phyloP scores from a whole-genome alignment of 1,284 basidiomycete species.

The Puccinia triticina region DNA sequence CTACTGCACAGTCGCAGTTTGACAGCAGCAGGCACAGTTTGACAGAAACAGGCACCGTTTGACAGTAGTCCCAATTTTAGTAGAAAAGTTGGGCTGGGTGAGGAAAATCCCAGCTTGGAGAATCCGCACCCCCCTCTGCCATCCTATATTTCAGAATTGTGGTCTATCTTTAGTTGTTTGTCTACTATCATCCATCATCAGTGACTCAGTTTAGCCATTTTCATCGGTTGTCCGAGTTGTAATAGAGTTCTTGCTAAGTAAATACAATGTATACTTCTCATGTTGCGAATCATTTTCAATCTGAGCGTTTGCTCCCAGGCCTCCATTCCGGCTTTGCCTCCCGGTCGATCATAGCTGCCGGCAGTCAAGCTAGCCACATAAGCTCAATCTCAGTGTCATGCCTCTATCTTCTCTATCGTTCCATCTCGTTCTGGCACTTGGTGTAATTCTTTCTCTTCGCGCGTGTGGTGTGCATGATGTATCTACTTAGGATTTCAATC shows the following conservation, averaged over 20 bases:
- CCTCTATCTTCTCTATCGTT: conserved; percentile 13
- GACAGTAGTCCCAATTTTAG: too few species aligned
- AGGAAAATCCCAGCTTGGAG: too few species aligned
- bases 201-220: background rate
- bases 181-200: conserved; percentile 30
- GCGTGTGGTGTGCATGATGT: conserved; percentile 20
- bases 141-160: too few species aligned
- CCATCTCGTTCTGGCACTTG: conserved; percentile 7
- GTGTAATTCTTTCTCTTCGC: background rate
- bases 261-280: too few species aligned
- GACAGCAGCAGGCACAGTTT: too few species aligned
- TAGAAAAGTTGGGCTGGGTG: too few species aligned
- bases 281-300: conserved; percentile 21
- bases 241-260: background rate
- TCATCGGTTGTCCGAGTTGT: conserved; percentile 5
- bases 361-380: conserved; percentile 39
- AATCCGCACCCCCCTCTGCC: too few species aligned
- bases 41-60: too few species aligned
- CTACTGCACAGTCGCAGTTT: too few species aligned
- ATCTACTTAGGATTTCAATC: conserved; percentile 10
- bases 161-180: conserved; percentile 2
- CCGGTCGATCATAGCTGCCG: conserved; percentile 36
- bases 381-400: conserved; percentile 39
- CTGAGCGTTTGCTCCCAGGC: conserved; percentile 18
- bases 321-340: conserved; percentile 31